Evolutionary conservation across 2,329 filamentous ascomycete genomes (phyloP).

Genomic region (Ceratocystis destructans): DNA sequence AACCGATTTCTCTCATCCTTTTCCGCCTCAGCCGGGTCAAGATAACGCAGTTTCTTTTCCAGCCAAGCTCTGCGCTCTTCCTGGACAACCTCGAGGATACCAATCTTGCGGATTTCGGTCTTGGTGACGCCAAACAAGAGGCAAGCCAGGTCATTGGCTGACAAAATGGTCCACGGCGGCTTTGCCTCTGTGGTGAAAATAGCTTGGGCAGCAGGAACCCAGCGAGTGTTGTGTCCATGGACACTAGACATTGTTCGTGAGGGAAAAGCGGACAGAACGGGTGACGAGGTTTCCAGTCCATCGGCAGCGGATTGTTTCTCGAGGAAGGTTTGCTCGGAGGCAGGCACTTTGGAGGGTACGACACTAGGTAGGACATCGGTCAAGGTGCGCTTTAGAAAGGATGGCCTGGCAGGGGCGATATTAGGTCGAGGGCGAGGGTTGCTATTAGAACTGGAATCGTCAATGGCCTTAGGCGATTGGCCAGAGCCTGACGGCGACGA

Average conservation of each 20-base stretch:
- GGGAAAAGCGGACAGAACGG: constrained; percentile 11
- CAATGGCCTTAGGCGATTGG: neutral
- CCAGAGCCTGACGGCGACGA: neutral
- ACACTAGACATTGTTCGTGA: constrained; percentile 33
- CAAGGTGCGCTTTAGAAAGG: constrained; percentile 15
- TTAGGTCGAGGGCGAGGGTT: neutral
- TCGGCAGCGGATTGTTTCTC: neutral
- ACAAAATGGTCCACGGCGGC: constrained; percentile 87
- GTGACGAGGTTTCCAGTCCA: constrained; percentile 1
- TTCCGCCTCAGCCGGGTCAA: constrained; percentile 36
- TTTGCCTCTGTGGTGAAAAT: constrained; percentile 93
- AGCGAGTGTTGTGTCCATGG: constrained; percentile 83
- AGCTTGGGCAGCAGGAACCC: constrained; percentile 81
- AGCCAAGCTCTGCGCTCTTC: constrained; percentile 82
- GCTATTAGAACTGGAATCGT: neutral
- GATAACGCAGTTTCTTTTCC: constrained; percentile 64
- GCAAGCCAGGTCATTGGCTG: constrained; percentile 91
- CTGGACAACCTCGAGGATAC: constrained; percentile 88
- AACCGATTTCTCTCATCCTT: constrained; percentile 26
- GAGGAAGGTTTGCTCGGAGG: constrained; percentile 8
- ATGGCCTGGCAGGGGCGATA: neutral
- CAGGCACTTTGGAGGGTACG: constrained; percentile 8
- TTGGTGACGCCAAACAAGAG: constrained; percentile 56
- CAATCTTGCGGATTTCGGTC: constrained; percentile 58
- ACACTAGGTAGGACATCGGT: constrained; percentile 11